These are phyloP conservation scores for Leccinum angustisporum DNA, from an alignment of 1,284 basidiomycete genomes.

Conservation along the genomic window DNA sequence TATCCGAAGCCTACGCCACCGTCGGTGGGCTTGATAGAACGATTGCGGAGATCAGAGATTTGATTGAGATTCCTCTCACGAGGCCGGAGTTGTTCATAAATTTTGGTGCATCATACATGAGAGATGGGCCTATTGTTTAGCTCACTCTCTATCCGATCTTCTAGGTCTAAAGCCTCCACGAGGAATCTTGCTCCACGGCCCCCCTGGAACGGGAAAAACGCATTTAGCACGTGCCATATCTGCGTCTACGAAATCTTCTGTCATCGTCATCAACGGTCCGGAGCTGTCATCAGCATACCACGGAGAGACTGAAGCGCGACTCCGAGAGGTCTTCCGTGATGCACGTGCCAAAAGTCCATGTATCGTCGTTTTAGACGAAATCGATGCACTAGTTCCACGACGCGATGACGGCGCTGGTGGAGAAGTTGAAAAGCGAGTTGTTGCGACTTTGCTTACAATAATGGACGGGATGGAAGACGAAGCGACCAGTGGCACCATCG, in stretches of 20 bases:
- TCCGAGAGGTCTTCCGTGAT: slow-evolving; percentile 87
- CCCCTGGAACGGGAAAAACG: slow-evolving; percentile 94
- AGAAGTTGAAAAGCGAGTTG: slow-evolving; percentile 95
- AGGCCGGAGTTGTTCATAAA: slow-evolving; percentile 87
- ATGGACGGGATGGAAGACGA: slow-evolving; percentile 89
- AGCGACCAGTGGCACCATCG: slow-evolving; percentile 40
- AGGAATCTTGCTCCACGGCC: slow-evolving; percentile 88
- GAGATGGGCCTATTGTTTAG: slow-evolving; percentile 6
- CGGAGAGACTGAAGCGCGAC: slow-evolving; percentile 91
- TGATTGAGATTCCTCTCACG: slow-evolving; percentile 93
- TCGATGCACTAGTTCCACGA: slow-evolving; percentile 91
- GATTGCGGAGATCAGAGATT: slow-evolving; percentile 85
- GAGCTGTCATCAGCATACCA: slow-evolving; percentile 95
- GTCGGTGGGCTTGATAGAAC: slow-evolving; percentile 91
- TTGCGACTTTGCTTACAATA: slow-evolving; percentile 92
- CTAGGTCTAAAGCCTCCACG: slow-evolving; percentile 85
- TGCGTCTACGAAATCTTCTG: slow-evolving; percentile 74
- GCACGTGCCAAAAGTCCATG: slow-evolving; percentile 83
- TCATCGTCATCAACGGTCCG: slow-evolving; percentile 90
- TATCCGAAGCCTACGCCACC: slow-evolving; percentile 59
- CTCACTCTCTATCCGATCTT: slow-evolving; percentile 11
- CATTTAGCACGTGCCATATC: slow-evolving; percentile 90
- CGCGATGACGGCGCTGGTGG: slow-evolving; percentile 86
- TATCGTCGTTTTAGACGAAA: slow-evolving; percentile 94
- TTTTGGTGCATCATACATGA: slow-evolving; percentile 60